Evolutionary conservation across 2,329 filamentous ascomycete species (phyloP).

Genomic region (Epichloe typhina): DNA sequence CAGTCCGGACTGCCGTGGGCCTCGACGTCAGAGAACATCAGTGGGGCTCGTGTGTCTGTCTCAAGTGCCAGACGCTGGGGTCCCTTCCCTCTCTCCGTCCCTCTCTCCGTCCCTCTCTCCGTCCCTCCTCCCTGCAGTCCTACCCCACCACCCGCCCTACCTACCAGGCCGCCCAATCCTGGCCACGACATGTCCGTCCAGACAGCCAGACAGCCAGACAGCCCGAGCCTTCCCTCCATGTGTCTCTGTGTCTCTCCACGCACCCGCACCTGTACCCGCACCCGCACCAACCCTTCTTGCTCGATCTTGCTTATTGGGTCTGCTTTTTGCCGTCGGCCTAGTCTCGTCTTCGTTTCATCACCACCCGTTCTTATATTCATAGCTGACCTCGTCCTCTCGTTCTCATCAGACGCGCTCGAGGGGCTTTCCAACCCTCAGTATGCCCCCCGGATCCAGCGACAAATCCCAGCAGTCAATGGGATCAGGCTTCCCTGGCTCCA

Average conservation of each 20-base stretch:
- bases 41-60: slow-evolving; percentile 25
- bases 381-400: slow-evolving; percentile 10
- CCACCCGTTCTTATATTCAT: slow-evolving; percentile 3
- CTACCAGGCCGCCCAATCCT: background rate
- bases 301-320: slow-evolving; percentile 5
- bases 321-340: slow-evolving; percentile 8
- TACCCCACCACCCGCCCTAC: no score
- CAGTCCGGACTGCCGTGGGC: slow-evolving; percentile 3
- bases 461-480: slow-evolving; percentile 23
- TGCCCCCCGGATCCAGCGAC: slow-evolving; percentile 20
- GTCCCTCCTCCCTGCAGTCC: no score
- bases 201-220: no score
- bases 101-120: background rate
- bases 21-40: slow-evolving; percentile 24
- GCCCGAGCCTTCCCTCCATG: slow-evolving; percentile 3
- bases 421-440: slow-evolving; percentile 25
- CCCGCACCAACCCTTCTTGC: slow-evolving; percentile 1
- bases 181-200: background rate
- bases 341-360: slow-evolving; percentile 6
- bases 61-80: slow-evolving; percentile 10
- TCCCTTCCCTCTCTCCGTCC: background rate
- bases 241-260: slow-evolving; percentile 1
- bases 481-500: slow-evolving; percentile 23
- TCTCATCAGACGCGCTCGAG: slow-evolving; percentile 21
- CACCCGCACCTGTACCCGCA: slow-evolving; percentile 5